Evolutionary conservation across 495 filamentous ascomycete genomes (phyloP).

Genomic region (Talaromyces wortmannii): DNA sequence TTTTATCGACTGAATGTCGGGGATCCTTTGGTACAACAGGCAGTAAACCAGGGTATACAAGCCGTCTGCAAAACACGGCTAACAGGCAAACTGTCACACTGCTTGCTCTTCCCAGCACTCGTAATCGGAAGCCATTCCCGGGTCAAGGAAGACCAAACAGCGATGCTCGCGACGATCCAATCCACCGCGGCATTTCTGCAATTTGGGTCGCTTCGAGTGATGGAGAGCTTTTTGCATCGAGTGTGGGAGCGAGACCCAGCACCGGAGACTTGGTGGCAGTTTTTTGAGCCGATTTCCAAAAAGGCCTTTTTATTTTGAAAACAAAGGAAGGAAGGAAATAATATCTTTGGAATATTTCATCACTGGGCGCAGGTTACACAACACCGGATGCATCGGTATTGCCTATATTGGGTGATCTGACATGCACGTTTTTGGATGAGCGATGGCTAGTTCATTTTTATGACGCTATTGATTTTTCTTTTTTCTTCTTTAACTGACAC

Average conservation of each 20-base stretch:
- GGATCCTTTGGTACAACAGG: conserved; percentile 3
- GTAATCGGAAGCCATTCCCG: conserved; percentile 6
- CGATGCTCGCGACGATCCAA: background rate
- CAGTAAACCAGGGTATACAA: background rate
- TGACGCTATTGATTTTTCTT: too few relatives aligned
- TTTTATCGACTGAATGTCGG: background rate
- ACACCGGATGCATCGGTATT: too few relatives aligned
- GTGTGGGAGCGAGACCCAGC: background rate
- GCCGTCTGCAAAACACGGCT: conserved; percentile 7
- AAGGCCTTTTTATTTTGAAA: conserved; percentile 4
- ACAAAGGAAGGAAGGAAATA: background rate
- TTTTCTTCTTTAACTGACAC: too few relatives aligned
- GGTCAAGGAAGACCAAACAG: conserved; percentile 1
- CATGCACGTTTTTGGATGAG: too few relatives aligned
- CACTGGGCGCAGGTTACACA: too few relatives aligned
- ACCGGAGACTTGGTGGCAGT: conserved; percentile 4
- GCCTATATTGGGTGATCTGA: too few relatives aligned
- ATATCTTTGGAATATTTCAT: too few relatives aligned
- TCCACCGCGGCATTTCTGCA: conserved; percentile 2
- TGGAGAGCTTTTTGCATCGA: conserved; percentile 4
- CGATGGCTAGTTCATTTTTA: too few relatives aligned
- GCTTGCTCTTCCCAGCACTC: conserved; percentile 5
- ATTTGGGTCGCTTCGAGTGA: conserved; percentile 4
- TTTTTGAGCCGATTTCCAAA: conserved; percentile 3
- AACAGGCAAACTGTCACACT: conserved; percentile 4